Base-by-base conservation (phyloP, 352 stramenopile genomes). In the Phytophthora tubulina region DNA sequence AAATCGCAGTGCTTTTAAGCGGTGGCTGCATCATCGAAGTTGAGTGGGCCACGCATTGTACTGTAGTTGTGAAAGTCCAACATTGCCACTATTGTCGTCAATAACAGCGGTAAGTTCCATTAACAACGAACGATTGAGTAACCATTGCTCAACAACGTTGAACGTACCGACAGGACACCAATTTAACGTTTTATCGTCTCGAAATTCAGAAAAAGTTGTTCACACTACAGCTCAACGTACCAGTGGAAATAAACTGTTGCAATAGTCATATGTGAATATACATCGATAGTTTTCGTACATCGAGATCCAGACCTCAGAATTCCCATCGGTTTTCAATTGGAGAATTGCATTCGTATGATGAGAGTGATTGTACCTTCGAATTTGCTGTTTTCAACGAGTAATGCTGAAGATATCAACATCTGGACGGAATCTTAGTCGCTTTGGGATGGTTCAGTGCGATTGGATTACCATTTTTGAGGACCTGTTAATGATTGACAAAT, bases 401-500 rank as follows among this genome's bases (percentile, higher is more conserved):
- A n/a, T n/a, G n/a, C n/a, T n/a, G n/a, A n/a, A n/a, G n/a, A n/a
- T n/a, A n/a, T n/a, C n/a, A n/a, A n/a, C n/a, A n/a, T n/a, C n/a
- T n/a, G n/a, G n/a, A n/a, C n/a, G n/a, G n/a, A n/a, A n/a, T n/a
- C n/a, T n/a, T n/a, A n/a, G n/a, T n/a, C n/a, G n/a, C n/a, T n/a
- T n/a, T n/a, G n/a, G n/a, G n/a, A n/a, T n/a, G n/a, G n/a, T n/a
- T n/a, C n/a, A n/a, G n/a, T n/a, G n/a, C n/a, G n/a, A n/a, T n/a
- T n/a, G n/a, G n/a, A n/a, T n/a, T n/a, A n/a, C n/a, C n/a, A n/a
- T n/a, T n/a, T n/a, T n/a, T n/a, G n/a, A n/a, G n/a, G n/a, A n/a
- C n/a, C n/a, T n/a, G n/a, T n/a, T n/a, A n/a, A n/a, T n/a, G n/a
- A 94, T 90, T 1, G 87, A 94, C 4, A 77, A 79, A 35, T 93